Base-by-base conservation (phyloP, 2,329 filamentous ascomycete genomes). In the Rachicladosporium sp. region DNA sequence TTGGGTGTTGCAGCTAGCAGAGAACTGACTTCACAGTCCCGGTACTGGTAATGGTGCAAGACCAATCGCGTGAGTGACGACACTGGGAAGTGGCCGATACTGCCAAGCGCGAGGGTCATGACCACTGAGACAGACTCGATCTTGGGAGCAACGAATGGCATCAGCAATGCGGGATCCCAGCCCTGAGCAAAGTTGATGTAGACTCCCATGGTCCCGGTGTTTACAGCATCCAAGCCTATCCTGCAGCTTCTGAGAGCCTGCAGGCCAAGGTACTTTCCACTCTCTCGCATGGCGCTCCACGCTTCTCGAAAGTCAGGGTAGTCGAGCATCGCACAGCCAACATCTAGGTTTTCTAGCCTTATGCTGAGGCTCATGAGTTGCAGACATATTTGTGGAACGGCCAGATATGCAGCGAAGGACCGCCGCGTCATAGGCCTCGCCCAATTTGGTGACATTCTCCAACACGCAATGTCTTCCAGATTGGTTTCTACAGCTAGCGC, bases 181-280 rank as follows among this genome's bases (percentile, higher is more conserved):
- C 15, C 15, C 15, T 19, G 15, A 19, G 15, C 15, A 19, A 3
- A 19, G 15, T 19, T 3, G 15, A 19, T 19, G 15, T 19, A 19
- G 15, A 19, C 15, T 19, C 15, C 15, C 15, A 19, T 19, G 15
- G 3, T 19, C 15, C 15, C 15, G 15, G 15, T 19, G 3, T 19
- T 19, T 11, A 15, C 1, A 12, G 33, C 27, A 21, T 40, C 38
- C 33, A 40, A 13, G 29, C 38, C 35, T 23, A 40, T n/a, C 21
- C n/a, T 40, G 33, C 38, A 40, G 36, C 33, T 36, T 10, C 33
- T 33, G n/a, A 40, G 29, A 12, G 9, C 33, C 33, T 36, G 33
- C 38, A 40, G 33, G 8, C 15, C 33, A 19, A 19, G 15, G 15
- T 19, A 5, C 15, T 19, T 19, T 19, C 5, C 5, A 19, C 15